phyloP scores from a whole-genome alignment of 2,329 filamentous ascomycete species.

The Endothia cerciana region DNA sequence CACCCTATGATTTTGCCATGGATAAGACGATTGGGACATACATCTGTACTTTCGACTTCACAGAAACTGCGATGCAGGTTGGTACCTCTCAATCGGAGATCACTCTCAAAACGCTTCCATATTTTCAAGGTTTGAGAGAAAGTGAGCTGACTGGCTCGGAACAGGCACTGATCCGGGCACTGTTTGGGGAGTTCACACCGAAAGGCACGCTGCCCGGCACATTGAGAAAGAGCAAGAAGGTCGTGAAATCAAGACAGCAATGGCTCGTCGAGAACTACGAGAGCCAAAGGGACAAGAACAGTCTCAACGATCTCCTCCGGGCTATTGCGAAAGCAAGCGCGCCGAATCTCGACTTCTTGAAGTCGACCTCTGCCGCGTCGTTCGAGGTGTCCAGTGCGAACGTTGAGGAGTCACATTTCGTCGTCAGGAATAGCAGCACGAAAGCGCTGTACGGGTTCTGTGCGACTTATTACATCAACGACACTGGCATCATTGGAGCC shows the following conservation, averaged over 20 bases:
- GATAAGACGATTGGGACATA: constrained; percentile 90
- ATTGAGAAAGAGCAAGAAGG: constrained; percentile 83
- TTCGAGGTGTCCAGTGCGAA: constrained; percentile 75
- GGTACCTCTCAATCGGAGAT: background rate
- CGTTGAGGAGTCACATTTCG: constrained; percentile 83
- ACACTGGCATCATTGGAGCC: constrained; percentile 76
- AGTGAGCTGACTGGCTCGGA: background rate
- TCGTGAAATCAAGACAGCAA: constrained; percentile 86
- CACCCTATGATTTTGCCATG: constrained; percentile 95
- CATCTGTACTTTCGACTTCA: constrained; percentile 95
- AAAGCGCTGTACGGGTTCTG: constrained; percentile 90
- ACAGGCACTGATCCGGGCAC: constrained; percentile 73
- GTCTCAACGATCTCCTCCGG: constrained; percentile 75
- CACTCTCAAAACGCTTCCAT: background rate
- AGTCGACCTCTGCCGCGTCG: constrained; percentile 70
- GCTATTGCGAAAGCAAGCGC: constrained; percentile 69
- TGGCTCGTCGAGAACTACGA: constrained; percentile 94
- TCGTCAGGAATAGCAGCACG: constrained; percentile 92
- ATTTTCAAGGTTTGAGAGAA: background rate
- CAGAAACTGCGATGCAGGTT: constrained; percentile 79
- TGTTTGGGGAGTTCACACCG: constrained; percentile 75
- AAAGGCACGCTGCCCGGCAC: constrained; percentile 70
- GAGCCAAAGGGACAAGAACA: constrained; percentile 73
- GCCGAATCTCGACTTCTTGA: constrained; percentile 70
- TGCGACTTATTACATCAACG: constrained; percentile 79